Evolutionary conservation across 2,329 filamentous ascomycete species (phyloP).

Genomic region (Magnaporthiopsis incrustans): DNA sequence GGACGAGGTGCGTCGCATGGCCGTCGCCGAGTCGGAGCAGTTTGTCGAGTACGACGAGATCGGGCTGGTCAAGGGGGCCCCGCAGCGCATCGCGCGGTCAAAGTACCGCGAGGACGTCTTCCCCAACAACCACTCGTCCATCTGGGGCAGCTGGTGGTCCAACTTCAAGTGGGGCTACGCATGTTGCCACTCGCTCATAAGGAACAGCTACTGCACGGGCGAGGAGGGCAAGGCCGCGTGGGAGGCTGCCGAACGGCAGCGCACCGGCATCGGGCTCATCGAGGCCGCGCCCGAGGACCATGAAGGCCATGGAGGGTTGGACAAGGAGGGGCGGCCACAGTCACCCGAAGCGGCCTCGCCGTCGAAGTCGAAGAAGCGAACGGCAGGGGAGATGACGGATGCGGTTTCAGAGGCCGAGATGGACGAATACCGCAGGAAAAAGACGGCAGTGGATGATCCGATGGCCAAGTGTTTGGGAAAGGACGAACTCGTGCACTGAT

Average conservation of each 20-base stretch:
- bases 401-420: conserved; percentile 77
- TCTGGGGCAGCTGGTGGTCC: conserved; percentile 98
- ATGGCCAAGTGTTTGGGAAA: conserved; percentile 77
- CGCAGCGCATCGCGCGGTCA: conserved; percentile 67
- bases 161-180: conserved; percentile 94
- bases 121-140: conserved; percentile 82
- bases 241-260: conserved; percentile 61
- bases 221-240: conserved; percentile 77
- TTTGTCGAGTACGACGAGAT: conserved; percentile 94
- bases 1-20: conserved; percentile 55
- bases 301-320: neutral
- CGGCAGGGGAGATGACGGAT: conserved; percentile 68
- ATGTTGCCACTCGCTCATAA: conserved; percentile 87
- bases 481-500: conserved; percentile 48
- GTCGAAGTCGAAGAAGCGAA: conserved; percentile 52
- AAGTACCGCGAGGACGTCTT: conserved; percentile 88
- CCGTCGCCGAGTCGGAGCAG: conserved; percentile 70
- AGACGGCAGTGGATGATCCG: conserved; percentile 68
- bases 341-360: conserved; percentile 4
- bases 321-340: conserved; percentile 6
- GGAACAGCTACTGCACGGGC: conserved; percentile 97
- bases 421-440: conserved; percentile 74
- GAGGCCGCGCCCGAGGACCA: neutral
- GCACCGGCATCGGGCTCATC: conserved; percentile 29
- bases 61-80: conserved; percentile 81